Evolutionary conservation across 2,329 filamentous ascomycete genomes (phyloP), one percentile per base, ranked within the genome.

Genomic region (Ophiostoma novo-ulmi): DNA sequence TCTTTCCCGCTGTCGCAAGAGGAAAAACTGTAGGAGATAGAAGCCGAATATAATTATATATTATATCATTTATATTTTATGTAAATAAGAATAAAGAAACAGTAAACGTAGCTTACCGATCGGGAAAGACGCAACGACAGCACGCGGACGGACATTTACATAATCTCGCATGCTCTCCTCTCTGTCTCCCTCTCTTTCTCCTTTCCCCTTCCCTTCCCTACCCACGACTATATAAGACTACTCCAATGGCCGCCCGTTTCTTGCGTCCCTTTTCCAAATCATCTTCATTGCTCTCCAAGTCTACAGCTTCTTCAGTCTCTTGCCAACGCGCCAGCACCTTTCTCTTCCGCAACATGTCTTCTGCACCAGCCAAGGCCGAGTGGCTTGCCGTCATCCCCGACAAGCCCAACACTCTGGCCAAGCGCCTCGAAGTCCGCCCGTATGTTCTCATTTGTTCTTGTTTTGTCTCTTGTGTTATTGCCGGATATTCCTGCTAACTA

Each of bases 361-460:
- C 65, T 67, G 69, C 75, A 17, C 11, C 73, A 1, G 73, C 77
- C 66, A 75, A 77, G 67, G 85, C 84, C 77, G 88, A 91, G 78
- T 93, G 88, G 82, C 84, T 93, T 52, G 88, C 89, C 75, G 82
- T 92, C 71, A 77, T 91, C 52, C 90, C 88, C 14, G 90, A 92
- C 78, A 86, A 88, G 78, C 84, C 88, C 1, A 87, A 85, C 58
- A 82, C 79, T 26, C 80, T 84, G 72, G 83, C 83, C 74, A 90
- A 89, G 82, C 83, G 90, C 70, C 80, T 91, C 36, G 85, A 87
- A 74, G 83, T 88, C 65, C 82, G 87, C 73, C 78, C 82, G 87
- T 89, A 78, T 75, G 85, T 38, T 11, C 5, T 55, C 7, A 11
- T 55, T 22, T 55, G 20, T 22, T 81, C 10, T 17, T 31, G 7